Evolutionary conservation across 495 filamentous ascomycete genomes (phyloP), one percentile per base, ranked within the genome.

Genomic region (Pyrenopolyporus hunteri): DNA sequence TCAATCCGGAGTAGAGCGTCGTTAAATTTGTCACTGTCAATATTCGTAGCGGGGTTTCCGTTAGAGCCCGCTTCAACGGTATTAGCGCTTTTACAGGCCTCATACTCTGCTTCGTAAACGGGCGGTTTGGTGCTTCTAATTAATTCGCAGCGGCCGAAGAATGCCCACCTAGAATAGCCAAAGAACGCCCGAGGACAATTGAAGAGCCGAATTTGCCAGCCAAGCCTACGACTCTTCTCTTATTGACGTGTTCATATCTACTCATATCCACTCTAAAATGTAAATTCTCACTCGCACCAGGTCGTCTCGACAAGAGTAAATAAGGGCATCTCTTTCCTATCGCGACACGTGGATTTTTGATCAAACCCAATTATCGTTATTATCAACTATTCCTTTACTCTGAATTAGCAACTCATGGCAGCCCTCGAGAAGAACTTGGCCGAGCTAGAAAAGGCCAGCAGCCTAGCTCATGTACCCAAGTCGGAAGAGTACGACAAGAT

Each of bases 401-500:
- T 4, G 0, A 11, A 9, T 42, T 0, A 42, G 23, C 4, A 0
- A 23, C 20, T 11, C 42, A 76, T 78, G 74, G 79, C 80, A 20
- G 68, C 76, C 7, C 56, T 59, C 2, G 70, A 73, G 36, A 83
- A 83, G 70, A 67, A 78, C 13, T 64, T 69, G 1, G 73, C 74
- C 13, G 71, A 79, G 36, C 73, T 85, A 28, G 74, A 73, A 26
- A 68, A 80, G 28, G 77, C 82, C 13, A 71, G 66, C 23, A 61
- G 53, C 11, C 66, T 84, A 6, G 61, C 68, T 46, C 60, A 78
- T 28, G 65, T 80, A 0, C 77, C 77, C 3, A 73, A 75, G 70
- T 77, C 78, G 43, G 77, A 81, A 16, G 77, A 83, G 35, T 83
- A 78, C 44, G 81, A 83, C 40, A 75, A 78, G 33, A 84, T 84